A percentile compares a stretch with the other conserved stretches of the same genome.
Conservation (phyloP, 345 rosid genomes). For the Crucihimalaya himalaica region DNA sequence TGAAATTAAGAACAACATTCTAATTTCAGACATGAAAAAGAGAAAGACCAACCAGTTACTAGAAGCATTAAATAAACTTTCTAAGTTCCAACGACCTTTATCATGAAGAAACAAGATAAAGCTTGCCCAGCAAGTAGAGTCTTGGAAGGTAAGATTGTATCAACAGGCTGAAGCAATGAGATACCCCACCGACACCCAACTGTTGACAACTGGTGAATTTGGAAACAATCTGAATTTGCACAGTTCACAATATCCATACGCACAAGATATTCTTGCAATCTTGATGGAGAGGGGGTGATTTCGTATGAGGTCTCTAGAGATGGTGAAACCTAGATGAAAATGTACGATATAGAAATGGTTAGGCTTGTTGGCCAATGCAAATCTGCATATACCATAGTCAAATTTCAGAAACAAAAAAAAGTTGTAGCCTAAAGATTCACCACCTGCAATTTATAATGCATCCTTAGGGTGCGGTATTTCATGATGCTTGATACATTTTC, state of each 20-base stretch:
- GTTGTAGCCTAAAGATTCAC: slow-evolving; percentile 18
- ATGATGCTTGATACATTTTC: slow-evolving; percentile 67
- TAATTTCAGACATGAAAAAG: slow-evolving; percentile 12
- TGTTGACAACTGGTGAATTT: slow-evolving; percentile 76
- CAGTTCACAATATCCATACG: slow-evolving; percentile 80
- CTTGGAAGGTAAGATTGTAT: slow-evolving; percentile 60
- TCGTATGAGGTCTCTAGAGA: slow-evolving; percentile 74
- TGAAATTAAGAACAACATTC: slow-evolving; percentile 26
- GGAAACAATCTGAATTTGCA: slow-evolving; percentile 72
- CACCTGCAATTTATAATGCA: slow-evolving; percentile 83
- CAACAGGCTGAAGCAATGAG: slow-evolving; percentile 73
- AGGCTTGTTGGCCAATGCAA: slow-evolving; percentile 27
- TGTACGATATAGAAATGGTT: slow-evolving; percentile 20
- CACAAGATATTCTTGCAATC: slow-evolving; percentile 78
- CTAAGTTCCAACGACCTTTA: slow-evolving; percentile 54
- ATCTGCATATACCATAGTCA: background rate
- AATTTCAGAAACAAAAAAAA: background rate
- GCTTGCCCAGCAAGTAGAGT: slow-evolving; percentile 80
- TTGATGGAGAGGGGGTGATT: slow-evolving; percentile 79
- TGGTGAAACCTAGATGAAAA: slow-evolving; percentile 63
- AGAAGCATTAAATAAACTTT: slow-evolving; percentile 7
- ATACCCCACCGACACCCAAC: slow-evolving; percentile 83
- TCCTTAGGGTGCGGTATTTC: slow-evolving; percentile 84
- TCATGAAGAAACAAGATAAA: slow-evolving; percentile 77
- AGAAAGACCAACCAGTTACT: slow-evolving; percentile 7